Evolutionary conservation across 2,329 filamentous ascomycete genomes (phyloP), one percentile per base, ranked within the genome.

Genomic region (Fusarium sp.): DNA sequence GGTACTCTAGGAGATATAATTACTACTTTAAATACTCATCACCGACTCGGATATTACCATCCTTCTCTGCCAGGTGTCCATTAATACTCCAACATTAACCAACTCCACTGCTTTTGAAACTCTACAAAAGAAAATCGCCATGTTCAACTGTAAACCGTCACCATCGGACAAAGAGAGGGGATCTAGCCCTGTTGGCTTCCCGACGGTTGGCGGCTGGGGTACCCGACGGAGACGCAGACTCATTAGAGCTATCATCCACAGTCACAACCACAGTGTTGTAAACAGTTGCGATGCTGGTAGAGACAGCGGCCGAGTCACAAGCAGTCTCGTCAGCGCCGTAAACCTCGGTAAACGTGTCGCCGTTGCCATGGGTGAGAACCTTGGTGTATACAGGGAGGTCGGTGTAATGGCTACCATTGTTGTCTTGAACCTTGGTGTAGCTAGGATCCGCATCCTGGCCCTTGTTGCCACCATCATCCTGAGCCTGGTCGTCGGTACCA

Each of bases 201-300:
- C 46, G 43, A 19, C 43, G n/a, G 11, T 58, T 43, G 28, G 44
- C 31, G 44, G 38, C 19, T 13, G 43, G 41, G 9, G 63, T 40
- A 15, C 44, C 57, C 22, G 69, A 57, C n/a, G 57, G 31, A 6
- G 55, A 52, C 8, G 53, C 29, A n/a, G 29, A 31, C 31, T 57
- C 39, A 9, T n/a, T 24, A 5, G 31, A 34, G 29, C 31, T 29
- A 24, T 53, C 45, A 38, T 53, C 56, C 28, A 75, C 65, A 6
- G 75, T 77, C 53, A 73, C 68, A 13, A 70, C 56, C n/a, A 78
- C 65, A 2, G 76, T 78, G 66, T 77, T 78, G 61, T 74, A 78
- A 31, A 73, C 65, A 12, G 76, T 77, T 10, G 70, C 59, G 24
- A 75, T 69, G 38, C 70, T 73, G 25, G 75, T 75, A 6, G 70